Conservation (phyloP, 371 early-diverging fungal genomes). For the Basidiobolus meristosporus region DNA sequence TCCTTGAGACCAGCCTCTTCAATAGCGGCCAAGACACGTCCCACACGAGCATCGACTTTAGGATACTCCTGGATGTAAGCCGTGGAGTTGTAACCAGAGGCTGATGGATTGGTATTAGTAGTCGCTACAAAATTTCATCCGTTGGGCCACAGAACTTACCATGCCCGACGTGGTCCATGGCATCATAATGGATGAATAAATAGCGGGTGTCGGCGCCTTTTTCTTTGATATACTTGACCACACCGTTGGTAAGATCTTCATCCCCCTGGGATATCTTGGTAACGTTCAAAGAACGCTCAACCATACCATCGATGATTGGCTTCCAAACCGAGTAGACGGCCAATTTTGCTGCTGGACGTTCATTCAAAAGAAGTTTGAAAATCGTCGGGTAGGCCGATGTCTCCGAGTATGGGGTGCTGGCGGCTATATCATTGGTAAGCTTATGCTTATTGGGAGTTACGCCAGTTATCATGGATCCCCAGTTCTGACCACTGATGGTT, state of each 20-base stretch:
- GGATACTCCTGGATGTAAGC: constrained; percentile 1
- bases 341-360: background rate
- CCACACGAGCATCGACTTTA: constrained; percentile 1
- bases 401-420: constrained; percentile 2
- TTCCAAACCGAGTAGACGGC: constrained; percentile 3
- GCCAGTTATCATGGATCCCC: constrained; percentile 6
- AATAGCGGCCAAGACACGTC: background rate
- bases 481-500: constrained; percentile 5
- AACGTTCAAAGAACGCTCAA: constrained; percentile 2
- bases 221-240: constrained; percentile 1
- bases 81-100: background rate
- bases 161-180: constrained; percentile 5
- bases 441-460: constrained; percentile 4
- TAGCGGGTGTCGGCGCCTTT: constrained; percentile 1
- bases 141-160: background rate
- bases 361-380: constrained; percentile 2
- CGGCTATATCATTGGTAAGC: constrained; percentile 2
- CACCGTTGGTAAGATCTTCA: background rate
- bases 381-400: constrained; percentile 4
- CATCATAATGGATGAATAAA: constrained; percentile 3
- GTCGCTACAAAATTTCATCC: background rate
- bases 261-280: background rate
- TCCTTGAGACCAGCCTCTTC: background rate
- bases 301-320: constrained; percentile 5
- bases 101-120: background rate